A percentile compares a stretch with the other conserved stretches of the same genome.
These are phyloP conservation scores for Themeda triandra DNA, from an alignment of 176 grass and related monocot species.

Conservation along the genomic window DNA sequence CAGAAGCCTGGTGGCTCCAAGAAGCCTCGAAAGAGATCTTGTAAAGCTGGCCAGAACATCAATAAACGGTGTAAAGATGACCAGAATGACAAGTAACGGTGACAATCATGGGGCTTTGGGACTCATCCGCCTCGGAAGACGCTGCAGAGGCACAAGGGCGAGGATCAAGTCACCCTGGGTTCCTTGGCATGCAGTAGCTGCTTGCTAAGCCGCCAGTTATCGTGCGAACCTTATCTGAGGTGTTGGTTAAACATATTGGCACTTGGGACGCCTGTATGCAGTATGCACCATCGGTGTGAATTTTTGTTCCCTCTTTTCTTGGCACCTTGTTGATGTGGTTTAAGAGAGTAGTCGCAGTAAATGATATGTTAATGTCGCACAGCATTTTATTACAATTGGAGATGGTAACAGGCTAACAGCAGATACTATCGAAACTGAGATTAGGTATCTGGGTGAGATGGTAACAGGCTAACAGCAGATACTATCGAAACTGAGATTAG, in stretches of 20 bases:
- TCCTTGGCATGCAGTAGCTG: neutral
- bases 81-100: neutral
- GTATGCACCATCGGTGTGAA: neutral
- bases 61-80: neutral
- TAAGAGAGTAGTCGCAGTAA: neutral
- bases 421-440: neutral
- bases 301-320: neutral
- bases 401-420: neutral
- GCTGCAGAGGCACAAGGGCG: slow-evolving; percentile 11
- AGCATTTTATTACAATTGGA: neutral
- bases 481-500: neutral
- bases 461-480: neutral
- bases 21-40: neutral
- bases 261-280: neutral
- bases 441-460: too few species aligned
- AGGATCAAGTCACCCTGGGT: neutral
- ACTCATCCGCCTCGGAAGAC: neutral
- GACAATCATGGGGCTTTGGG: neutral
- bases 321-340: neutral
- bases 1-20: slow-evolving; percentile 3
- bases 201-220: neutral
- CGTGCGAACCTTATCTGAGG: neutral
- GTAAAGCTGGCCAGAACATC: neutral
- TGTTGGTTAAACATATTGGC: neutral
- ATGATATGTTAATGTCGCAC: neutral